These are phyloP conservation scores for Vitis hybrid DNA, from an alignment of 177 flowering plant genomes.

Conservation along the genomic window DNA sequence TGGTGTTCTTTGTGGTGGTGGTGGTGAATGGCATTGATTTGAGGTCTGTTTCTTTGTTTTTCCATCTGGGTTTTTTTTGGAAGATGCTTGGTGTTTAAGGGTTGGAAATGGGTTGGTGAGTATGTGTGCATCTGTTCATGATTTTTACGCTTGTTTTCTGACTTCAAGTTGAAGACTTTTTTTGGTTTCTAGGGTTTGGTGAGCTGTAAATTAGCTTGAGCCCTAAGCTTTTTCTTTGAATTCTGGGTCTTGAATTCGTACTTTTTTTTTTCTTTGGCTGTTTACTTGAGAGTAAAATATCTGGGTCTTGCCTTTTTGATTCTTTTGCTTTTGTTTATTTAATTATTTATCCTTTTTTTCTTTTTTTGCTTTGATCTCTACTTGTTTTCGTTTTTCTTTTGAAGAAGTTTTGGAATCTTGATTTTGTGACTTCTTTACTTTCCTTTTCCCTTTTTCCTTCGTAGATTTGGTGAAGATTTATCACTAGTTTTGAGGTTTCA, in stretches of 20 bases:
- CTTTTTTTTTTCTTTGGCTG: neutral
- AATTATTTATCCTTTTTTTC: neutral
- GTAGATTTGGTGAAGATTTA: neutral
- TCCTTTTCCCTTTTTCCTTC: neutral
- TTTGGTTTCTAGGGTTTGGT: conserved; percentile 26
- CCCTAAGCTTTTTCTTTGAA: conserved; percentile 16
- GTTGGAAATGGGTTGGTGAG: conserved; percentile 27
- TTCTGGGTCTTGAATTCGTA: conserved; percentile 8
- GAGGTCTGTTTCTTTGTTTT: neutral
- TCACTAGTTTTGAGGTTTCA: no score
- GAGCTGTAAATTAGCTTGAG: conserved; percentile 27
- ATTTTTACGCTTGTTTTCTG: conserved; percentile 11
- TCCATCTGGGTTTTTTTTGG: conserved; percentile 2
- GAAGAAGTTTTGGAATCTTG: neutral
- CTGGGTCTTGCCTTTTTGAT: neutral
- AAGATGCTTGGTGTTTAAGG: conserved; percentile 33
- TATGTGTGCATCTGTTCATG: conserved; percentile 26
- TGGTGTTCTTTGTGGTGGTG: conserved; percentile 8
- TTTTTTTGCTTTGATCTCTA: neutral
- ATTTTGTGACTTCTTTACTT: neutral
- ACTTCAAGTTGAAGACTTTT: conserved; percentile 30
- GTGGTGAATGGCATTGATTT: conserved; percentile 18
- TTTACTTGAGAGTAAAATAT: neutral
- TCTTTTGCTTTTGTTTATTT: conserved; percentile 1
- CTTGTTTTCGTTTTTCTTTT: neutral